A percentile compares a stretch with the other conserved stretches of the same genome.
These are phyloP conservation scores for Didymella glomerata DNA, from an alignment of 2,329 filamentous ascomycete genomes.

Conservation along the genomic window DNA sequence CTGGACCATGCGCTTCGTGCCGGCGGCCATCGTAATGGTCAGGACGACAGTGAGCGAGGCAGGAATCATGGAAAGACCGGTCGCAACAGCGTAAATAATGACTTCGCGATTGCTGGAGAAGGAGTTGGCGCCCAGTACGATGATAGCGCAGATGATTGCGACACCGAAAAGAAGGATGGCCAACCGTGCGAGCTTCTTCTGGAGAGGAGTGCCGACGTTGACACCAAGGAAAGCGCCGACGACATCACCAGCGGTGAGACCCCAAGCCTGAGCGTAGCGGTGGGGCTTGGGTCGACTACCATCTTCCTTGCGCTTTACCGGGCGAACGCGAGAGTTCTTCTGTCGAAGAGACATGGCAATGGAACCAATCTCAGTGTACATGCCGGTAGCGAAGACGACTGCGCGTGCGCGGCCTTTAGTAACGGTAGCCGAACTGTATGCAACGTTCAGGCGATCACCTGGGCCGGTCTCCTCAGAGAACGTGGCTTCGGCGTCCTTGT, in stretches of 20 bases:
- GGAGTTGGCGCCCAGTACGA: slow-evolving; percentile 47
- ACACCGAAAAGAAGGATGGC: slow-evolving; percentile 45
- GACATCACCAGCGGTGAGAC: slow-evolving; percentile 56
- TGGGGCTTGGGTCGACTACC: slow-evolving; percentile 41
- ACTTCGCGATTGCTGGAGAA: slow-evolving; percentile 51
- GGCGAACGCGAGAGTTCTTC: slow-evolving; percentile 49
- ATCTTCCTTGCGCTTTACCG: slow-evolving; percentile 52
- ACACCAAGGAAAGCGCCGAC: slow-evolving; percentile 51
- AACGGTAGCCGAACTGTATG: slow-evolving; percentile 73
- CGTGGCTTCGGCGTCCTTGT: slow-evolving; percentile 65
- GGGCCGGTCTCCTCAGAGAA: slow-evolving; percentile 65
- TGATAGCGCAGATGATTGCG: slow-evolving; percentile 46
- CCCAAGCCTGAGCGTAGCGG: slow-evolving; percentile 58
- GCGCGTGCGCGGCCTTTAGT: slow-evolving; percentile 74
- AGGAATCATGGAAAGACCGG: slow-evolving; percentile 50
- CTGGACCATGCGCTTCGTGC: slow-evolving; percentile 49
- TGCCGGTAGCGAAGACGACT: slow-evolving; percentile 72
- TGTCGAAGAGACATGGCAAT: slow-evolving; percentile 73
- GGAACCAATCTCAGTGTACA: slow-evolving; percentile 76
- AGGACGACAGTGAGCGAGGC: slow-evolving; percentile 48
- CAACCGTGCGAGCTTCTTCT: slow-evolving; percentile 49
- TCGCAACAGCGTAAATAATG: slow-evolving; percentile 51
- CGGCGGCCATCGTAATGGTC: slow-evolving; percentile 51
- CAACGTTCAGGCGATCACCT: slow-evolving; percentile 74
- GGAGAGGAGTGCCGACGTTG: slow-evolving; percentile 50